Base-by-base conservation (phyloP, 1,139 yeast species). In the Yamadazyma blattariae region DNA sequence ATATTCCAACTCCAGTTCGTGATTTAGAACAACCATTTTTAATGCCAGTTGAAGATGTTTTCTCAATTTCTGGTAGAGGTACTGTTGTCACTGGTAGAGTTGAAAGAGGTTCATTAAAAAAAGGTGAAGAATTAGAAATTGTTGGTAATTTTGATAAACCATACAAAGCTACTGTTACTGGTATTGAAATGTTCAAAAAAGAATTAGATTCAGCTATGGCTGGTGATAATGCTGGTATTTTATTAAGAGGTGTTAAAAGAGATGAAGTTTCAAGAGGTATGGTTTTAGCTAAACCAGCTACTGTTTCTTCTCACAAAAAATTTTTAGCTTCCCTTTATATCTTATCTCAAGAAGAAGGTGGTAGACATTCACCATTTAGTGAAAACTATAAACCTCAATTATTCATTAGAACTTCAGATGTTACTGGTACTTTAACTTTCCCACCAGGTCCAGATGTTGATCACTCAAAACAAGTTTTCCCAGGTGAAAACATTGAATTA, bases 401-500 rank as follows among this genome's bases (percentile, higher is more conserved):
- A 77, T 92, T 85, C 70, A 78, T 90, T 60, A 87, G 97, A 71
- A 90, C 98, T 48, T 88, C 96, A 45, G 96, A 90, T 59, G 97
- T 92, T 47, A 88, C 97, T 47, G 92, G 88, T 57, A 80, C 86
- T 43, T 74, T 92, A 64, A 79, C 80, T 52, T 90, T 90, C 92
- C 97, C 97, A 59, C 84, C 79, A 54, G 89, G 87, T 50, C 89
- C 76, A 54, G 88, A 73, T 50, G 72, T 64, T 42, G 95, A 84
- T 65, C 89, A 82, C 69, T 82, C 95, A 44, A 80, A 79, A 62
- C 90, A 86, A 80, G 88, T 92, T 54, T 78, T 87, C 77, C 99
- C 99, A 47, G 99, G 98, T 74, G 98, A 94, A 77, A 92, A 92
- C 68, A 78, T 89, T 50, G 98, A 94, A 74, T 88, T 94, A 96